Evolutionary conservation across 139 green algal species (phyloP).

Genomic region (Chlamydomonas asymmetrica): DNA sequence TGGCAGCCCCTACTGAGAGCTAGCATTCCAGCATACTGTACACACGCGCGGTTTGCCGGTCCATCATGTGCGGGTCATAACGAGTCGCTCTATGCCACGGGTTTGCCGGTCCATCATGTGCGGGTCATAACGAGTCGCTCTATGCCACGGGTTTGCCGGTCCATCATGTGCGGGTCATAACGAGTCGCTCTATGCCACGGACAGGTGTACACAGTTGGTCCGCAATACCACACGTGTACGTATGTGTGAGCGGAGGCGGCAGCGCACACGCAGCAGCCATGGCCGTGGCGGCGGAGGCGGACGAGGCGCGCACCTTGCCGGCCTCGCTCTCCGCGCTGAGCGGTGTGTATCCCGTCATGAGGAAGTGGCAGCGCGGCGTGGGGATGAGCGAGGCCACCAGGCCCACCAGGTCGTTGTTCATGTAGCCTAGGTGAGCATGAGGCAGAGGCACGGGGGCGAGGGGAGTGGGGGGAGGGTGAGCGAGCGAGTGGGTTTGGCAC

Average conservation of each 20-base stretch:
- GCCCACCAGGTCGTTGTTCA: conserved; percentile 99
- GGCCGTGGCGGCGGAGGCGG: neutral
- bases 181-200: too few relatives aligned
- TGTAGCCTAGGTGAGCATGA: conserved; percentile 87
- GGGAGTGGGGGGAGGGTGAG: neutral
- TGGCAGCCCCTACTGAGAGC: too few relatives aligned
- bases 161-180: too few relatives aligned
- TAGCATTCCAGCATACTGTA: too few relatives aligned
- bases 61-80: too few relatives aligned
- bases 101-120: too few relatives aligned
- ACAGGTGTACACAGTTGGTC: too few relatives aligned
- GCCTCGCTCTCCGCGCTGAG: conserved; percentile 75
- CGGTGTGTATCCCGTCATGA: conserved; percentile 96
- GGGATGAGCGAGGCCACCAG: conserved; percentile 94
- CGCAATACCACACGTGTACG: too few relatives aligned
- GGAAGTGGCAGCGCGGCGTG: conserved; percentile 96
- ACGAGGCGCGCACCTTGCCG: conserved; percentile 17
- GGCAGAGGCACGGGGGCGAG: neutral
- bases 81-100: too few relatives aligned
- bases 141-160: too few relatives aligned
- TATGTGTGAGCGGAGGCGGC: neutral
- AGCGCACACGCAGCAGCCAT: neutral
- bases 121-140: too few relatives aligned
- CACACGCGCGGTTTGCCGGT: neutral
- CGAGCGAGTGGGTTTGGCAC: neutral